Evolutionary conservation across 192 early-diverging fungal species (phyloP).

Genomic region (Podila epigama): DNA sequence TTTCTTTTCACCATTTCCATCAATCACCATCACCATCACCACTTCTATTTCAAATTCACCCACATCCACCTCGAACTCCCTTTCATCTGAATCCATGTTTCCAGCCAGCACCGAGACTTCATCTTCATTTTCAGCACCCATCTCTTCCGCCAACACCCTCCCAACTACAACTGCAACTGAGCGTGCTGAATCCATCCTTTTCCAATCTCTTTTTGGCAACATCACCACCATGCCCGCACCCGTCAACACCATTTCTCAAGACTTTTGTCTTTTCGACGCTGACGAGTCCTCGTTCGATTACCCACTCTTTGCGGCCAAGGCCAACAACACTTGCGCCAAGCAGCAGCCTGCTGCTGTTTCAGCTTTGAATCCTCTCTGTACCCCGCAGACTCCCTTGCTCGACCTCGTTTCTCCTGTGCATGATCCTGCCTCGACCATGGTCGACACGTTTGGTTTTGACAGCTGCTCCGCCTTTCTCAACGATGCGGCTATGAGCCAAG

Average conservation of each 20-base stretch:
- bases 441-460: conserved; percentile 29
- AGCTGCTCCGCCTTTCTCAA: conserved; percentile 31
- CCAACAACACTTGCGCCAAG: conserved; percentile 1
- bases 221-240: conserved; percentile 39
- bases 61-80: not conserved
- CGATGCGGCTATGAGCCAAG: conserved; percentile 12
- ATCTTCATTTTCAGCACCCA: conserved; percentile 6
- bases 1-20: not conserved
- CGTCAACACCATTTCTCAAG: conserved; percentile 47
- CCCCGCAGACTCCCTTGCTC: conserved; percentile 36
- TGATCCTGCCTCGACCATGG: not conserved
- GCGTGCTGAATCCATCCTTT: conserved; percentile 33
- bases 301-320: conserved; percentile 26
- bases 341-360: not conserved
- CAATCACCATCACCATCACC: not conserved
- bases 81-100: conserved; percentile 15
- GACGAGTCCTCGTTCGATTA: conserved; percentile 39
- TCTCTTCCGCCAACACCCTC: conserved; percentile 6
- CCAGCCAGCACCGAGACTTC: conserved; percentile 1
- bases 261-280: conserved; percentile 47
- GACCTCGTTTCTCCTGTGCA: conserved; percentile 3
- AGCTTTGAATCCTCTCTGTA: conserved; percentile 30
- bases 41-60: not conserved
- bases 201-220: conserved; percentile 41
- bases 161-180: conserved; percentile 1